Evolutionary conservation across 1,139 yeast species (phyloP).

Genomic region (Saccharomyces hybrid): DNA sequence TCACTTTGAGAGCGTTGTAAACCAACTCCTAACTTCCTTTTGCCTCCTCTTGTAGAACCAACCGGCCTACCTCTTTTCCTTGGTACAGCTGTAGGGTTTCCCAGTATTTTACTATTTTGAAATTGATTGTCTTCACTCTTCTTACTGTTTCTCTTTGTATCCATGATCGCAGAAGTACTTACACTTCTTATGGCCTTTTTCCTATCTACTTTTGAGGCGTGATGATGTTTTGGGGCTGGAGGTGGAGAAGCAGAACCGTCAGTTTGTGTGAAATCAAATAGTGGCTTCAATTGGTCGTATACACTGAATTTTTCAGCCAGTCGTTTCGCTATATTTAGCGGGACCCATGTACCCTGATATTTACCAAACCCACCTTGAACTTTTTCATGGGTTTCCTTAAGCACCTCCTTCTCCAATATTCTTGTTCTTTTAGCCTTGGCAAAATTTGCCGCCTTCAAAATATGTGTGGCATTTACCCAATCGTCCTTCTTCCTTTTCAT

Average conservation of each 20-base stretch:
- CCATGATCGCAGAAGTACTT: constrained; percentile 20
- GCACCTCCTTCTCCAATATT: constrained; percentile 85
- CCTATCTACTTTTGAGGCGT: constrained; percentile 40
- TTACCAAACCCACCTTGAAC: constrained; percentile 97
- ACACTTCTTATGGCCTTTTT: constrained; percentile 26
- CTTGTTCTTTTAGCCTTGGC: constrained; percentile 92
- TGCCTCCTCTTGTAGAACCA: constrained; percentile 15
- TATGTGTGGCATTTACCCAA: constrained; percentile 98
- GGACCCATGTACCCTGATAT: constrained; percentile 98
- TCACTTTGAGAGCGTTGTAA: constrained; percentile 29
- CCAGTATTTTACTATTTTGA: not conserved
- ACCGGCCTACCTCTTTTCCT: constrained; percentile 31
- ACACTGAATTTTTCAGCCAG: constrained; percentile 69
- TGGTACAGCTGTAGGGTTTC: constrained; percentile 11
- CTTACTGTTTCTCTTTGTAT: constrained; percentile 10
- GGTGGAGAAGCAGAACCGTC: constrained; percentile 67
- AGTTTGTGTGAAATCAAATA: constrained; percentile 54
- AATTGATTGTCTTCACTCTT: constrained; percentile 6
- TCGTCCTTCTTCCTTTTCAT: constrained; percentile 89
- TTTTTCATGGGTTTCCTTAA: constrained; percentile 78
- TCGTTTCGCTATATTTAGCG: constrained; percentile 50
- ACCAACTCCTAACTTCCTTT: constrained; percentile 16
- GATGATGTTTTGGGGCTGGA: constrained; percentile 78
- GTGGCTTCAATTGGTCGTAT: constrained; percentile 52
- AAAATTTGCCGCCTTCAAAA: constrained; percentile 85